Percentiles rank a stretch among this genome's conserved stretches.
Evolutionary conservation across 345 rosid genomes (phyloP).

Genomic region (Anastatica hierochuntica): DNA sequence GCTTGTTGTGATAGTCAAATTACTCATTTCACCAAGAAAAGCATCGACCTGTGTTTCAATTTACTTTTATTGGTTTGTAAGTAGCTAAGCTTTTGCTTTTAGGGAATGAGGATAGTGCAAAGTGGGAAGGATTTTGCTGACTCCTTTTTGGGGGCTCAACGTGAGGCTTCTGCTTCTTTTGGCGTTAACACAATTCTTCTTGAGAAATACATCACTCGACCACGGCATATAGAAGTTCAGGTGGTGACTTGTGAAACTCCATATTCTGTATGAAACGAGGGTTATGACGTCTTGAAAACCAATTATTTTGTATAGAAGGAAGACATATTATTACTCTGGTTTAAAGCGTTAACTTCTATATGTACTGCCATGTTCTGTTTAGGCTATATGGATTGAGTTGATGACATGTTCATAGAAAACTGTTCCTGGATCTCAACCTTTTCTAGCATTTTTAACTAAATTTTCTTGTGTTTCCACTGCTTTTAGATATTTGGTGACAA

Average conservation of each 20-base stretch:
- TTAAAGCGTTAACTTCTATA: no score
- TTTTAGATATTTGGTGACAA: constrained; percentile 80
- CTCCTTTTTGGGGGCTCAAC: constrained; percentile 88
- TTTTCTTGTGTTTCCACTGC: constrained; percentile 11
- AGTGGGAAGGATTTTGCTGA: constrained; percentile 55
- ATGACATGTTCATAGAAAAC: neutral
- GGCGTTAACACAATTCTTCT: constrained; percentile 78
- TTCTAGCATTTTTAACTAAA: constrained; percentile 7
- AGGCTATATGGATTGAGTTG: neutral
- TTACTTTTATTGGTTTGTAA: constrained; percentile 7
- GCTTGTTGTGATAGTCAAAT: neutral
- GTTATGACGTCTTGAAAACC: no score
- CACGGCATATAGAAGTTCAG: constrained; percentile 96
- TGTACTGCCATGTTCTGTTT: neutral
- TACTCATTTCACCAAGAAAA: neutral
- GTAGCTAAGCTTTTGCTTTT: constrained; percentile 22
- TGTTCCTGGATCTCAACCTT: constrained; percentile 2
- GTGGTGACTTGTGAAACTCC: constrained; percentile 25
- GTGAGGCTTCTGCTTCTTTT: constrained; percentile 93
- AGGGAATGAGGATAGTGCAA: constrained; percentile 95
- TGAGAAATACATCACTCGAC: constrained; percentile 86
- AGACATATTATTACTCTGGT: no score
- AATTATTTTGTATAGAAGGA: no score
- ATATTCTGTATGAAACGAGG: no score
- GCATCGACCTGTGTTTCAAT: neutral